Percentiles rank a stretch among this genome's conserved stretches.
Conservation (phyloP, 2,329 filamentous ascomycete species). For the Apiospora hydei region DNA sequence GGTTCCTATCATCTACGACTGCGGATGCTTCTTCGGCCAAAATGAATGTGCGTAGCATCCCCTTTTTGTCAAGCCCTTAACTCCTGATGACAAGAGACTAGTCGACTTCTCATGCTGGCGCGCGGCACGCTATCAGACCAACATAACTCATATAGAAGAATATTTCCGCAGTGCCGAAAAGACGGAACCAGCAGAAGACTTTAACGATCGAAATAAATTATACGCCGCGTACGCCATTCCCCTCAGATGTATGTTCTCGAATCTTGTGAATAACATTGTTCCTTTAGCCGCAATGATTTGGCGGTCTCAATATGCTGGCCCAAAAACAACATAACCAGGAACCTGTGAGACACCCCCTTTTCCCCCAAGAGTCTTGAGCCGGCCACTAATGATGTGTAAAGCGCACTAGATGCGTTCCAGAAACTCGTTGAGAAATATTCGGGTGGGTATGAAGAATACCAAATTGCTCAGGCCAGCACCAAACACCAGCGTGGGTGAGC, state of each 20-base stretch:
- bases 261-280: background rate
- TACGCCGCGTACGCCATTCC: background rate
- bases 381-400: background rate
- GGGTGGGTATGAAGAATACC: background rate
- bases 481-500: no score
- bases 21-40: background rate
- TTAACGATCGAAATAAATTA: background rate
- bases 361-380: background rate
- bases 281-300: background rate
- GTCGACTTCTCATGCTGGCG: background rate
- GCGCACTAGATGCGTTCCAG: background rate
- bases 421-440: background rate
- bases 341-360: background rate
- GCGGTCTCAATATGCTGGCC: conserved; percentile 1
- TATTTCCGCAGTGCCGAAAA: background rate
- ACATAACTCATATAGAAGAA: background rate
- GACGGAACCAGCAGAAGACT: background rate
- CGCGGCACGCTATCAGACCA: background rate
- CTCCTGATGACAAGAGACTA: background rate
- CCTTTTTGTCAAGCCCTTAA: background rate
- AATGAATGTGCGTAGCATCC: background rate
- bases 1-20: background rate
- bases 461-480: background rate
- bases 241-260: background rate
- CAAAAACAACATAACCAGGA: background rate